phyloP scores from a whole-genome alignment of 345 rosid genomes.

The Carallia pectinifolia region DNA sequence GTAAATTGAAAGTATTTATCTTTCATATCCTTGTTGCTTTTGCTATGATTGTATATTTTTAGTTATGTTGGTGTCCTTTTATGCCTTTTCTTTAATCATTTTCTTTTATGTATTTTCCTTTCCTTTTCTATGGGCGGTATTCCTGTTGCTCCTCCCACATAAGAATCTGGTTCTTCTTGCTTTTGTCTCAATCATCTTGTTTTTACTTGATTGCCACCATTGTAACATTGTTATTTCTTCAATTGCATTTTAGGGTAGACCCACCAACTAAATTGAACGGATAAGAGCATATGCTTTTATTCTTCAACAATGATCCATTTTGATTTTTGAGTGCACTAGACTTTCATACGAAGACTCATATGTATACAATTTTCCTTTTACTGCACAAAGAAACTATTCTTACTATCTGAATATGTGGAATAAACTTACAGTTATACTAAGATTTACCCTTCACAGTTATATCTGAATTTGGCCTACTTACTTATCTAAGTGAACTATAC shows the following conservation, averaged over 20 bases:
- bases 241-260: neutral
- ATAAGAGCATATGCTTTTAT: too few species aligned
- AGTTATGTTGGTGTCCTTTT: conserved; percentile 9
- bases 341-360: too few species aligned
- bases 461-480: too few species aligned
- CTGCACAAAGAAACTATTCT: too few species aligned
- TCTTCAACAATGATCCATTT: too few species aligned
- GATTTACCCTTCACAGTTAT: too few species aligned
- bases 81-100: conserved; percentile 5
- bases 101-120: neutral
- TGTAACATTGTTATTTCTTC: neutral
- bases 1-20: conserved; percentile 31
- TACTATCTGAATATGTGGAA: too few species aligned
- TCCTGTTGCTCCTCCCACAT: conserved; percentile 8
- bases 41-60: conserved; percentile 3
- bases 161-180: neutral
- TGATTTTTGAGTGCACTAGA: too few species aligned
- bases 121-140: neutral
- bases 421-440: too few species aligned
- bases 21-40: conserved; percentile 18
- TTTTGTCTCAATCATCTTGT: neutral
- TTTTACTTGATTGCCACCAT: neutral
- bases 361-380: too few species aligned
- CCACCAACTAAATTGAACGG: neutral
- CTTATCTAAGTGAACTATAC: too few species aligned